These are phyloP conservation scores for Cardamine resedifolia DNA, from an alignment of 345 rosid species.

Conservation along the genomic window DNA sequence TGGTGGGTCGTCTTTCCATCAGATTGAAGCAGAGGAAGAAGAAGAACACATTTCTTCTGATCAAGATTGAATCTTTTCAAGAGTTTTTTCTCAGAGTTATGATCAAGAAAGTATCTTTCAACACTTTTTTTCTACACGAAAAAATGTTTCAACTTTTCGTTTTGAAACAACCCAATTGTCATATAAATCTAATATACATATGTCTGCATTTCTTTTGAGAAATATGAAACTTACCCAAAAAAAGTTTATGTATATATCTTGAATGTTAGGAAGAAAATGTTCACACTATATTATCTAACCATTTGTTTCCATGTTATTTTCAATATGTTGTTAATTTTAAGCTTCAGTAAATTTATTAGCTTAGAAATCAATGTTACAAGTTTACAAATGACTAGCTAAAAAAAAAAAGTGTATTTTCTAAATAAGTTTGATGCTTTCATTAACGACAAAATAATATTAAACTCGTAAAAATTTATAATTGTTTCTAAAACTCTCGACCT, in stretches of 20 bases:
- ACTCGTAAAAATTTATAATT: not conserved
- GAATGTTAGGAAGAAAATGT: conserved; percentile 21
- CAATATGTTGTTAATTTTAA: not conserved
- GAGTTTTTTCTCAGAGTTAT: conserved; percentile 1
- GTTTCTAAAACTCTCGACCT: not conserved
- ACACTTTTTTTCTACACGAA: too few species aligned
- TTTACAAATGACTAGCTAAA: not conserved
- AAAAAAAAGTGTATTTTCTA: not conserved
- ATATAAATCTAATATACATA: conserved; percentile 29
- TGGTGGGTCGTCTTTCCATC: conserved; percentile 15
- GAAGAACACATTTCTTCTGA: conserved; percentile 26
- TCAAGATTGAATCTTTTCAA: conserved; percentile 20
- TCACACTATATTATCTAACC: not conserved
- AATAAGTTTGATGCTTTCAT: not conserved
- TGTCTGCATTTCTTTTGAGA: conserved; percentile 26
- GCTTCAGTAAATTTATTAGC: not conserved
- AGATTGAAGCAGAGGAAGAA: conserved; percentile 16
- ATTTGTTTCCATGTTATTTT: not conserved
- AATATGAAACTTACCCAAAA: conserved; percentile 11
- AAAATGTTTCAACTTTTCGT: conserved; percentile 8
- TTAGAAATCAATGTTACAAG: not conserved
- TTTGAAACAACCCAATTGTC: conserved; percentile 16
- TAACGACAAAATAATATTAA: not conserved
- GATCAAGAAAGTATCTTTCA: conserved; percentile 5
- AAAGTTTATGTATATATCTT: conserved; percentile 23